phyloP scores from a whole-genome alignment of 352 stramenopile species.

The Globisporangium rhizosaccharum region DNA sequence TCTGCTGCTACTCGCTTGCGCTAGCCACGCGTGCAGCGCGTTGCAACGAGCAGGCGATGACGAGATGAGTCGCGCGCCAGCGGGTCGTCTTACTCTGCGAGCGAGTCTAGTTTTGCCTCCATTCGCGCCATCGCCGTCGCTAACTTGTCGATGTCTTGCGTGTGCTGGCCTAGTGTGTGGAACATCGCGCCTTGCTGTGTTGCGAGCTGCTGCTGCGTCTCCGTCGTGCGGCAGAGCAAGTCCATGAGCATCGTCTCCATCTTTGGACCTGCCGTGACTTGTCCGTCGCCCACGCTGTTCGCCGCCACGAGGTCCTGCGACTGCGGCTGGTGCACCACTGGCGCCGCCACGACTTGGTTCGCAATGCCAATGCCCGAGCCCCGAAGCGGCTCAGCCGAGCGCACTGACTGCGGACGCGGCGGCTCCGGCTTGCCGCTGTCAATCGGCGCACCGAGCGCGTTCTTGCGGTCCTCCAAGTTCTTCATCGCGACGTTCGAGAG shows the following conservation, averaged over 20 bases:
- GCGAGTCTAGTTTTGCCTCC: conserved; percentile 85
- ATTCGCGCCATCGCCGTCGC: conserved; percentile 82
- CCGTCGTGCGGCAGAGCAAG: conserved; percentile 80
- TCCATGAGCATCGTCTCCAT: conserved; percentile 91
- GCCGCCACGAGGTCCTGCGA: conserved; percentile 81
- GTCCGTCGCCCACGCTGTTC: conserved; percentile 68
- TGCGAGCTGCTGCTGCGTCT: conserved; percentile 88
- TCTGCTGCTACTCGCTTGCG: no score
- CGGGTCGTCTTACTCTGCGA: conserved; percentile 56
- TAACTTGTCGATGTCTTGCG: conserved; percentile 85
- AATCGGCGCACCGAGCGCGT: conserved; percentile 62
- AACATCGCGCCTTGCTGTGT: conserved; percentile 89
- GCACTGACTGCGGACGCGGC: conserved; percentile 23
- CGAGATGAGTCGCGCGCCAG: not conserved
- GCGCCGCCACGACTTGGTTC: conserved; percentile 70
- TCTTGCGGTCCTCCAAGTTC: conserved; percentile 88
- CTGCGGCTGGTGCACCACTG: conserved; percentile 23
- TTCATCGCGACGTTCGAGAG: conserved; percentile 88
- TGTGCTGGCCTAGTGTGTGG: conserved; percentile 88
- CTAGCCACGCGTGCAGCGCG: no score
- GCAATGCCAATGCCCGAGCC: conserved; percentile 71
- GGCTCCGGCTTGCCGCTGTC: conserved; percentile 42
- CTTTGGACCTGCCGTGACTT: conserved; percentile 81
- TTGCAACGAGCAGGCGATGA: not conserved
- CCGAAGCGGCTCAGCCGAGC: conserved; percentile 31